Conservation (phyloP, 352 stramenopile genomes). For the Phytophthora constricta region DNA sequence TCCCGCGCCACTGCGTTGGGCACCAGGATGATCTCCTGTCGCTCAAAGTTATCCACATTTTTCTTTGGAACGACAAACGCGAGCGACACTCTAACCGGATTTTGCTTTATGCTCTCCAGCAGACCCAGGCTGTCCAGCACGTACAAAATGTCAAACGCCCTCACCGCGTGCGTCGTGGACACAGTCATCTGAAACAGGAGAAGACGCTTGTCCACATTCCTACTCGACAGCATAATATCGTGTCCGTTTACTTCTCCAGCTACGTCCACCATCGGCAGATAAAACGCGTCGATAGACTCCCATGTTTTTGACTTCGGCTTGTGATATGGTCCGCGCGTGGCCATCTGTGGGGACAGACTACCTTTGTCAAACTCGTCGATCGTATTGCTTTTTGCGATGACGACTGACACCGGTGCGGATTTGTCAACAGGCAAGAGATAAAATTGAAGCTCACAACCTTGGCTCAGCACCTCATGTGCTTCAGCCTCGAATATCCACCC, state of each 20-base stretch:
- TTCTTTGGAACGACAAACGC: background rate
- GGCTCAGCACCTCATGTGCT: no score
- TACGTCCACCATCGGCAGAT: background rate
- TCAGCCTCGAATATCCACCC: no score
- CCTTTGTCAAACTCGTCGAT: no score
- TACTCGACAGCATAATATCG: background rate
- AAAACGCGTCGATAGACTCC: conserved; percentile 1
- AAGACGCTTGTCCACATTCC: background rate
- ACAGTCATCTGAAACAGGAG: background rate
- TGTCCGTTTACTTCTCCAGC: background rate
- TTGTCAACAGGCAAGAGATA: no score
- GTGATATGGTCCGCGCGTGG: background rate
- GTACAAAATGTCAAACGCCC: background rate
- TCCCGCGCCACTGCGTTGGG: background rate
- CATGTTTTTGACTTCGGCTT: background rate
- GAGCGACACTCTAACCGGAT: background rate
- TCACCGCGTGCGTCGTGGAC: background rate
- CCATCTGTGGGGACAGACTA: no score
- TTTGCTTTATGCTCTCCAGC: background rate
- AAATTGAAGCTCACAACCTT: no score
- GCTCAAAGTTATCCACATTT: background rate
- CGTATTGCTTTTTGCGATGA: no score
- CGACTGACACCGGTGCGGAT: no score
- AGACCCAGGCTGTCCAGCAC: background rate
- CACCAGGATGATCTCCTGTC: background rate